Evolutionary conservation across 495 filamentous ascomycete genomes (phyloP).

Genomic region (Viridothelium virens): DNA sequence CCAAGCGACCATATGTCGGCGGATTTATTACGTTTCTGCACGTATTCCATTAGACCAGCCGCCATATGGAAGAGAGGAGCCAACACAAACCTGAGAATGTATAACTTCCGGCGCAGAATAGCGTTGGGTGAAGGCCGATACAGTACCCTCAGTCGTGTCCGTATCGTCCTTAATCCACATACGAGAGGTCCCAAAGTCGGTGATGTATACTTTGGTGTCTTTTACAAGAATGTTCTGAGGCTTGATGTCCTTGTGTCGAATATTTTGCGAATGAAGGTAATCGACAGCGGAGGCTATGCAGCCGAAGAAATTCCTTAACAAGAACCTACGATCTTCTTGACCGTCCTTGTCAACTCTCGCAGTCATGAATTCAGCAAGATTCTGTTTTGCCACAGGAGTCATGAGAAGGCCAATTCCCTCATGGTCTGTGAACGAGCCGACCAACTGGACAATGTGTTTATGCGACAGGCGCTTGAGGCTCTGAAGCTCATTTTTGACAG

Average conservation of each 20-base stretch:
- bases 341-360: not conserved
- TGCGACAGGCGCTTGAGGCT: constrained; percentile 1
- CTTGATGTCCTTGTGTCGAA: constrained; percentile 16
- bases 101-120: constrained; percentile 2
- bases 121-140: constrained; percentile 15
- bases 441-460: constrained; percentile 4
- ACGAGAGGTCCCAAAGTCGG: constrained; percentile 15
- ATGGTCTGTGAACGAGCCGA: constrained; percentile 5
- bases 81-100: not conserved
- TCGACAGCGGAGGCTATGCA: constrained; percentile 6
- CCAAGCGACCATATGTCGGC: constrained; percentile 13
- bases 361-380: constrained; percentile 2
- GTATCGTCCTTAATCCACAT: constrained; percentile 8
- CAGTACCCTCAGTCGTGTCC: constrained; percentile 6
- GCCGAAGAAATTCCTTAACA: constrained; percentile 3
- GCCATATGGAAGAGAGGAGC: not conserved
- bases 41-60: not conserved
- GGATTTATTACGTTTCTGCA: constrained; percentile 4
- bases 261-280: constrained; percentile 7
- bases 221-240: constrained; percentile 15
- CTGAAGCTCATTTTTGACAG: constrained; percentile 7
- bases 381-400: constrained; percentile 7
- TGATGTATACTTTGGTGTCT: constrained; percentile 5
- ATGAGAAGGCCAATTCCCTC: constrained; percentile 3
- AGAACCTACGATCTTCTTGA: not conserved